Conservation (phyloP, 208 protist genomes). For the Endotrypanum monterogeii region DNA sequence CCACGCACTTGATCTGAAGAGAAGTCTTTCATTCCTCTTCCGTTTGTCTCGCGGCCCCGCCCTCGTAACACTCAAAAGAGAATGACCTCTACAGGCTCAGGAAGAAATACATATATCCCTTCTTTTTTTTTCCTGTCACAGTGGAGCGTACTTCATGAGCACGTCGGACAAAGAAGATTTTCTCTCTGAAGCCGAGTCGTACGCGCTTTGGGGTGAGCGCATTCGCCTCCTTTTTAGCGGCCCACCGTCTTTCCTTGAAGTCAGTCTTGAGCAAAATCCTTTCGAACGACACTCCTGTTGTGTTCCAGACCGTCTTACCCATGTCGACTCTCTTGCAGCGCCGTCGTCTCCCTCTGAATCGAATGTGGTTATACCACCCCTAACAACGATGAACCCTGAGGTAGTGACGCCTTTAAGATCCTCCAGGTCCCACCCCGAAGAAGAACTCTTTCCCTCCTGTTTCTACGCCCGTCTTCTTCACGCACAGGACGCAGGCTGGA, state of each 20-base stretch:
- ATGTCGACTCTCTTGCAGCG: background rate
- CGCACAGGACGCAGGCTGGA: background rate
- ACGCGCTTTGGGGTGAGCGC: constrained; percentile 59
- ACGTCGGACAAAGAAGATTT: background rate
- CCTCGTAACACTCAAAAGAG: too few species aligned
- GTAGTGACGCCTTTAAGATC: background rate
- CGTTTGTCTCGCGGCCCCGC: background rate
- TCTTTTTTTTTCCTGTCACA: background rate
- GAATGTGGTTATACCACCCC: too few species aligned
- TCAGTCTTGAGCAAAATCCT: constrained; percentile 7
- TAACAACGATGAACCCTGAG: background rate
- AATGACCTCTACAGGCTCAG: too few species aligned
- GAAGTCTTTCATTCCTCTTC: too few species aligned
- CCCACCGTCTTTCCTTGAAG: constrained; percentile 9
- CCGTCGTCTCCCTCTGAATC: background rate
- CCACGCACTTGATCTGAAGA: too few species aligned
- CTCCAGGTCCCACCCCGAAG: background rate
- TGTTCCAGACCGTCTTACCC: background rate
- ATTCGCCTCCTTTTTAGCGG: constrained; percentile 42
- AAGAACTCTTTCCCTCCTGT: constrained; percentile 34
- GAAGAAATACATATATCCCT: background rate
- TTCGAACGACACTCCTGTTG: constrained; percentile 22
- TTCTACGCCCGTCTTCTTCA: constrained; percentile 60
- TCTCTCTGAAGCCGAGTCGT: constrained; percentile 41
- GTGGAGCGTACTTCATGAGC: background rate